Base-by-base conservation (phyloP, 164 flowering plant genomes). In the Tinospora cordifolia region DNA sequence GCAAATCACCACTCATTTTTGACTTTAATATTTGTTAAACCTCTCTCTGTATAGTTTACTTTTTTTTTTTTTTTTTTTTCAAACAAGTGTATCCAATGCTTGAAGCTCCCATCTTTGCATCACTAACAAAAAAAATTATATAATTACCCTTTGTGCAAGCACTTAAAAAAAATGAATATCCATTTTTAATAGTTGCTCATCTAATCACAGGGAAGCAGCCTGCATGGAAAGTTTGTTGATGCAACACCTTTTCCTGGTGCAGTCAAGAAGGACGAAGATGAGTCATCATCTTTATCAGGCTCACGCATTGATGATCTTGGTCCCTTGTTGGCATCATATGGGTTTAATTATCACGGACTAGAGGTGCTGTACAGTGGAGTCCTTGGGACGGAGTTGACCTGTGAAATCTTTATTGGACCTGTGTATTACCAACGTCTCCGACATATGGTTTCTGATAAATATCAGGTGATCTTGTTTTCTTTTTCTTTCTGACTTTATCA, bases 391-490 rank as follows among this genome's bases (percentile, higher is more conserved):
- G 95, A 92, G 74, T 78, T 94, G 44, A 76, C 86, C 19, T 94
- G 97, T 79, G 95, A 90, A 79, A 92, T 94, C 59, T 94, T 94
- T 71, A 84, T 94, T 62, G 98, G 98, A n/a, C 98, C 97, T 66
- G 95, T 90, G 26, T 94, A 90, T 79, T 94, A 94, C 76, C 99
- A 92, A 69, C 87, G 99, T 11, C 88, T 94, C 11, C 84, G 98
- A 26, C 99, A 94, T 79, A 94, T 94, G 99, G 99, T 92, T 68
- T 90, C 97, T 2, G 99, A 94, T 80, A 94, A 94, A 74, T 92
- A 74, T 83, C 97, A 92, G 97, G 96, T 87, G 51, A 69, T 19
- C 47, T 25, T 2, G 0, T 49, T 10, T 49, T 58, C n/a, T 17
- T 5, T 8, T 47, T 11, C 58, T 6, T 21, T 63, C 15, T 19